phyloP scores from a whole-genome alignment of 1,284 basidiomycete species.

The Heterobasidion irregulare region DNA sequence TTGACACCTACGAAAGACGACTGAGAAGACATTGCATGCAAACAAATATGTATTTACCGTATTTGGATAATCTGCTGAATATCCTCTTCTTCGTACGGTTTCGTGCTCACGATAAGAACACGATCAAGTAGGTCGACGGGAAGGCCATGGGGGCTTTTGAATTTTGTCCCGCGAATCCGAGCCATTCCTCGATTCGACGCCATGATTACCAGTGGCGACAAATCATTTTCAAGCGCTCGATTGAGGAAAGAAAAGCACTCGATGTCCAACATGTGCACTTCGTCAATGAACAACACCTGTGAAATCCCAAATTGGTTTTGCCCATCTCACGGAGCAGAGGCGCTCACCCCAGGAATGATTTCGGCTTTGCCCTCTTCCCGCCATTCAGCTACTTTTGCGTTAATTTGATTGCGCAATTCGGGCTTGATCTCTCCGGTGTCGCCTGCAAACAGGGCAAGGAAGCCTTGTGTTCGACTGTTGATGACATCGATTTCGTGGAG shows the following conservation, averaged over 20 bases:
- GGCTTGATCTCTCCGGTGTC: conserved; percentile 99
- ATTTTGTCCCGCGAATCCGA: conserved; percentile 91
- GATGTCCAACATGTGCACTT: conserved; percentile 99
- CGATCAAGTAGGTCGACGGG: conserved; percentile 94
- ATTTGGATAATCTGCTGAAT: conserved; percentile 91
- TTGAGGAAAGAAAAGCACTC: conserved; percentile 99
- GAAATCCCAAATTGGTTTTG: background rate
- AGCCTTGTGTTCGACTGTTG: conserved; percentile 95
- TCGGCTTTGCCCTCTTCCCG: conserved; percentile 98
- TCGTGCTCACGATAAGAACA: conserved; percentile 92
- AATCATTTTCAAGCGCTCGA: conserved; percentile 88
- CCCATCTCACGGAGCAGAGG: conserved; percentile 1
- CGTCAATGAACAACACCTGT: conserved; percentile 86
- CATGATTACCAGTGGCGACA: conserved; percentile 96
- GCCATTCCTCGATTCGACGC: conserved; percentile 95
- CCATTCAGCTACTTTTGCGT: conserved; percentile 96
- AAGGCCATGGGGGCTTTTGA: conserved; percentile 90
- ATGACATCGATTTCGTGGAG: conserved; percentile 99
- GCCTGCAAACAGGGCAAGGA: conserved; percentile 72
- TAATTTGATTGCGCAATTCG: conserved; percentile 93
- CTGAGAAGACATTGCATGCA: background rate
- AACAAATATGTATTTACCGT: conserved; percentile 39
- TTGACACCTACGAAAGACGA: conserved; percentile 54
- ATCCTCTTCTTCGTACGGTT: conserved; percentile 81
- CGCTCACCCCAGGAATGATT: conserved; percentile 89